These are phyloP conservation scores for Immersiella caudata DNA, from an alignment of 495 filamentous ascomycete genomes.

Conservation along the genomic window DNA sequence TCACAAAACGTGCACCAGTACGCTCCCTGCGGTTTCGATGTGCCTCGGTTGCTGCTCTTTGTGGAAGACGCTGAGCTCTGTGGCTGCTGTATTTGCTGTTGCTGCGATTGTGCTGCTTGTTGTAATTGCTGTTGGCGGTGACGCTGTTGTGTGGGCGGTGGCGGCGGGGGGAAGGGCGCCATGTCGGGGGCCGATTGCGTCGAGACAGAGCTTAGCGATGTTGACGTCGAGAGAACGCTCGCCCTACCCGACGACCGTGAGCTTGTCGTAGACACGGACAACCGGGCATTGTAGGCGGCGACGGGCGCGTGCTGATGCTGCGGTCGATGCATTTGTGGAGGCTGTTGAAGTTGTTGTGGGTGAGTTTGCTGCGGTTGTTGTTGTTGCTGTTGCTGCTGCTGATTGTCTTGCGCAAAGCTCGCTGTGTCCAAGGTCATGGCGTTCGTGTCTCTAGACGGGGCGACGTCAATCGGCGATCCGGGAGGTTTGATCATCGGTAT, in stretches of 20 bases:
- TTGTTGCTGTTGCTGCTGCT: conserved; percentile 10
- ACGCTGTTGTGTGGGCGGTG: conserved; percentile 17
- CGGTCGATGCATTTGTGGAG: conserved; percentile 19
- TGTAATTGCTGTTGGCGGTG: conserved; percentile 7
- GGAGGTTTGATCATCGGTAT: conserved; percentile 19
- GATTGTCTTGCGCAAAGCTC: conserved; percentile 15
- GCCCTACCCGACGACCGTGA: conserved; percentile 40
- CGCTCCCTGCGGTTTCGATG: conserved; percentile 38
- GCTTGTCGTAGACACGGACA: conserved; percentile 44
- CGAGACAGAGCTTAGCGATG: conserved; percentile 37
- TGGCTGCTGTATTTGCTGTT: not conserved
- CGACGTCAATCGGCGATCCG: conserved; percentile 12
- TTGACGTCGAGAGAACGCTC: conserved; percentile 35
- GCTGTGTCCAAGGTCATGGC: conserved; percentile 16
- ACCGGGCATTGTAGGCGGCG: conserved; percentile 25
- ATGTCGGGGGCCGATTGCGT: conserved; percentile 29
- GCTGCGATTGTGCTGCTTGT: not conserved
- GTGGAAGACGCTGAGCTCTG: conserved; percentile 13
- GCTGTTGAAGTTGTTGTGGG: conserved; percentile 8
- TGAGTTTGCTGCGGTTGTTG: conserved; percentile 13
- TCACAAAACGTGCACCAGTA: conserved; percentile 58
- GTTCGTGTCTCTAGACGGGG: not conserved
- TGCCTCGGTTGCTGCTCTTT: conserved; percentile 36
- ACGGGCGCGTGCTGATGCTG: conserved; percentile 24
- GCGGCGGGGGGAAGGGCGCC: conserved; percentile 20